Evolutionary conservation across 257 asterid genomes (phyloP), one percentile per base, ranked within the genome.

Genomic region (Solanum lycopersicoides): DNA sequence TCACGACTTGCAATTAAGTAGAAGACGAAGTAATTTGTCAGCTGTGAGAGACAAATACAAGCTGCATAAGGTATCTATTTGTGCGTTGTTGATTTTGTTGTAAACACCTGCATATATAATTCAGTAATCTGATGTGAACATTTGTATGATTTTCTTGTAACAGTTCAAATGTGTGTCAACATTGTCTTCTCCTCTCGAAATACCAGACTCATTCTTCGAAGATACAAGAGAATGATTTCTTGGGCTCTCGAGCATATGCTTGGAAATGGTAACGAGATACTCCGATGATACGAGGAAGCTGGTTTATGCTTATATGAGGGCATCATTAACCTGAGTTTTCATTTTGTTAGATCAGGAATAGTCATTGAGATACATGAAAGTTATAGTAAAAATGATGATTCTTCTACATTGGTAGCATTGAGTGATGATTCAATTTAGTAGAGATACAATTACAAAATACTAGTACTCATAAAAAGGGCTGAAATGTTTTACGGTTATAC

Each of bases 141-240:
- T 18, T 65, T 65, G 21, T 68, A 47, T 66, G 35, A 53, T 86
- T 47, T 88, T 47, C 39, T 25, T 86, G 87, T 50, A 68, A 89
- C 97, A 96, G 99, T 96, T 94, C 95, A 95, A 95, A 82, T 91
- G 94, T 8, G 98, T 95, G 23, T 91, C 98, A 2, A 63, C 87
- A 12, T 77, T 94, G 88, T 88, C 89, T 9, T 66, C 95, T 10
- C 96, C 95, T 69, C 84, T 88, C 14, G 91, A 90, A 35, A 90
- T 96, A 90, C 96, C 98, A 0, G 89, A 90, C 53, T 75, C 87
- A n/a, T 94, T 89, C 82, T 95, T 93, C 14, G 90, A 79, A 56
- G 91, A 86, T 83, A 60, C 39, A n/a, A 69, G 2, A n/a, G 3
- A 37, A 13, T 37, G 82, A 74, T 37, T 20, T 20, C 30, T 37